Percentiles rank a stretch among this genome's conserved stretches.
These are phyloP conservation scores for Sporobolomyces pararoseus DNA, from an alignment of 768 basidiomycete species.

Conservation along the genomic window DNA sequence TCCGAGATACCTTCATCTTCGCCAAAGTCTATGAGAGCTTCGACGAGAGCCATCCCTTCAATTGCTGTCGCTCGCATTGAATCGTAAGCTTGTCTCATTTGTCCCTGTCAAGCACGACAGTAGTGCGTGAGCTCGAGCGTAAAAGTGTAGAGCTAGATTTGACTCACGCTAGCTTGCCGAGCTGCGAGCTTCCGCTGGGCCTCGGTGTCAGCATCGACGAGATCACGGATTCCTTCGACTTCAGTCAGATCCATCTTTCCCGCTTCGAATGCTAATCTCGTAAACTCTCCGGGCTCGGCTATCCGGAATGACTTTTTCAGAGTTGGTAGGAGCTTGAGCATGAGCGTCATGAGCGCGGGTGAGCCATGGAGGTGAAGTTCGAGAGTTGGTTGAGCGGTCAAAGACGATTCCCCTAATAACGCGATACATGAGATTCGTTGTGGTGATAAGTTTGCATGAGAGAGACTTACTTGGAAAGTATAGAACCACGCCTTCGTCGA, in stretches of 20 bases:
- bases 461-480: conserved; percentile 66
- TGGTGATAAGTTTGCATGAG: neutral
- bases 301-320: conserved; percentile 63
- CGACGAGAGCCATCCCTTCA: conserved; percentile 68
- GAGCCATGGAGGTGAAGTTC: conserved; percentile 87
- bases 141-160: neutral
- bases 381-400: conserved; percentile 75
- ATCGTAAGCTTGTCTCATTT: conserved; percentile 60
- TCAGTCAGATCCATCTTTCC: conserved; percentile 82
- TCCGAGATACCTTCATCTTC: conserved; percentile 87
- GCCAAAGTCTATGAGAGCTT: conserved; percentile 89
- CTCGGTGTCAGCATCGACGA: conserved; percentile 85
- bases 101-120: conserved; percentile 58
- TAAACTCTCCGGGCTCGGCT: conserved; percentile 84
- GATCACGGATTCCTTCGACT: conserved; percentile 79
- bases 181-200: conserved; percentile 70
- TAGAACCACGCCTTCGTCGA: conserved; percentile 77
- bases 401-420: conserved; percentile 65
- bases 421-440: neutral
- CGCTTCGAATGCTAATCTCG: conserved; percentile 71
- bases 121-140: neutral
- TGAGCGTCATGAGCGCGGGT: conserved; percentile 68
- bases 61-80: conserved; percentile 64
- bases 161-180: conserved; percentile 62
- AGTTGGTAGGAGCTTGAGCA: conserved; percentile 59